phyloP scores from a whole-genome alignment of 1,284 basidiomycete genomes.

The Apiotrichum gamsii region DNA sequence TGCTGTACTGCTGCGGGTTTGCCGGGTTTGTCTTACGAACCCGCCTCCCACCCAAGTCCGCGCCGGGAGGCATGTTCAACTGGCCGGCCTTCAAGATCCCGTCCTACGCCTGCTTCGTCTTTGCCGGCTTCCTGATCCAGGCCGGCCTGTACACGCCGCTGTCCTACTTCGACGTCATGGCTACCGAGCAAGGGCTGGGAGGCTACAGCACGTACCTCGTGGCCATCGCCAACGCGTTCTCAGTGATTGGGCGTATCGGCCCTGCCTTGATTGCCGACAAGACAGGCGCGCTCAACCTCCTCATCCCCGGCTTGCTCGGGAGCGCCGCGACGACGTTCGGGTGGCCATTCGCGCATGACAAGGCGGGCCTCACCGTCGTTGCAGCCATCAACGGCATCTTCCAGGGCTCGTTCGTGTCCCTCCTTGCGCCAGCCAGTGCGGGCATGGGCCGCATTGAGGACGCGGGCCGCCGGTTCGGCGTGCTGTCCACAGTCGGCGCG shows the following conservation, averaged over 20 bases:
- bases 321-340: constrained; percentile 20
- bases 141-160: constrained; percentile 20
- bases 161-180: constrained; percentile 18
- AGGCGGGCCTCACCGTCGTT: constrained; percentile 16
- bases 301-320: constrained; percentile 17
- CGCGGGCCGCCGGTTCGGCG: constrained; percentile 24
- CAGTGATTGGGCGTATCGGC: constrained; percentile 15
- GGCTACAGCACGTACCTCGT: constrained; percentile 17
- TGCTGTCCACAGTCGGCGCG: constrained; percentile 18
- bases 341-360: constrained; percentile 22
- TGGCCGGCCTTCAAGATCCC: constrained; percentile 14
- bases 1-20: constrained; percentile 13
- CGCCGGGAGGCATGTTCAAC: constrained; percentile 20
- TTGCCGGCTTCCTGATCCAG: constrained; percentile 12
- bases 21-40: constrained; percentile 12
- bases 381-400: constrained; percentile 21
- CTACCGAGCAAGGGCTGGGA: constrained; percentile 13
- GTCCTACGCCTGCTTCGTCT: constrained; percentile 7
- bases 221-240: constrained; percentile 19
- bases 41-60: constrained; percentile 18
- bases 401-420: constrained; percentile 23
- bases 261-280: constrained; percentile 19
- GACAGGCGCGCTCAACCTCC: constrained; percentile 18
- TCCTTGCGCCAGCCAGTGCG: constrained; percentile 23
- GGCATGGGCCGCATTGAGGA: constrained; percentile 23